Conservation (phyloP, 2,329 filamentous ascomycete genomes). For the Arthroderma sp. region DNA sequence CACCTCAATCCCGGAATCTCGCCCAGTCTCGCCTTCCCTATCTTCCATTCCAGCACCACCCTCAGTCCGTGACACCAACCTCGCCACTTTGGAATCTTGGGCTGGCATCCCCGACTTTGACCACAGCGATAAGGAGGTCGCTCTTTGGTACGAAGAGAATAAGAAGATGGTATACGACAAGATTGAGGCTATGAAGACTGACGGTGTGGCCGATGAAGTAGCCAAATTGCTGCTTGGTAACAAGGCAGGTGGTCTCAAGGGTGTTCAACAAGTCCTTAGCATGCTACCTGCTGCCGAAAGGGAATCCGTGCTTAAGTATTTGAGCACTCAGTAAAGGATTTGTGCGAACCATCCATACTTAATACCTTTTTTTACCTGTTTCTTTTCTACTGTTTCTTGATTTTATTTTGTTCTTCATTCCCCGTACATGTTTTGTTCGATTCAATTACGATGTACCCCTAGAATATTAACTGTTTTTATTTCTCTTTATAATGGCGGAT, state of each 20-base stretch:
- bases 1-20: conserved; percentile 20
- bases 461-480: no score
- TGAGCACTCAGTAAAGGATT: conserved; percentile 13
- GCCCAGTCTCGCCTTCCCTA: conserved; percentile 31
- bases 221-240: conserved; percentile 54
- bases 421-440: no score
- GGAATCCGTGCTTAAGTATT: conserved; percentile 59
- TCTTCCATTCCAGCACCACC: conserved; percentile 20
- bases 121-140: conserved; percentile 67
- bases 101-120: conserved; percentile 58
- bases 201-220: conserved; percentile 56
- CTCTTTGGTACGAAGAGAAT: conserved; percentile 94
- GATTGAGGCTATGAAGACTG: conserved; percentile 70
- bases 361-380: conserved; percentile 1
- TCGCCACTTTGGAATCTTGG: conserved; percentile 72
- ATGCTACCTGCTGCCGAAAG: conserved; percentile 82
- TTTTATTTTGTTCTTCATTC: background rate
- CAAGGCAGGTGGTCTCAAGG: conserved; percentile 61
- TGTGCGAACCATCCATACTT: background rate
- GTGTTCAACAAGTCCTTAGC: conserved; percentile 70
- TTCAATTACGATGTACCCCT: no score
- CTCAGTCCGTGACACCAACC: conserved; percentile 49
- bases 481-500: background rate
- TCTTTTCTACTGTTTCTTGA: background rate
- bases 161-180: conserved; percentile 68